Base-by-base conservation (phyloP, 1,284 basidiomycete genomes). In the Vanrija humicola region DNA sequence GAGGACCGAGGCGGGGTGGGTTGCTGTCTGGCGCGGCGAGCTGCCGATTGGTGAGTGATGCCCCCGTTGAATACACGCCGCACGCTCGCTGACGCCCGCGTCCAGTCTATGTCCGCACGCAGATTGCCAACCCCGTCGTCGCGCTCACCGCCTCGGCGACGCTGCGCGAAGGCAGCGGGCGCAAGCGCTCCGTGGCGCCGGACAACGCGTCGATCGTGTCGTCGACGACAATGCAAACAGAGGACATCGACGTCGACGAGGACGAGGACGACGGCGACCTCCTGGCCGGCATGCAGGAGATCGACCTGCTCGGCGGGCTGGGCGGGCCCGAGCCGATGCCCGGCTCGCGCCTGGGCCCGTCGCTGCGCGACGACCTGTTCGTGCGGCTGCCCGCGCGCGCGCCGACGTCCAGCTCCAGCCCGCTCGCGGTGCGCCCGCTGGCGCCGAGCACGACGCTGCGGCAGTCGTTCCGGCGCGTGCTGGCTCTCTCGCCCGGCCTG, bases 91-190 rank as follows among this genome's bases (percentile, higher is more conserved):
- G 40, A 42, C 19, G 40, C 47, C 47, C n/a, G 29, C 43, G 15
- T 3, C 5, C 39, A 62, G 55, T 58, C 0, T 92, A 87, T 70
- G 77, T 91, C 38, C 81, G 84, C 28, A 83, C 89, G n/a, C 79
- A 81, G 45, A 82, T 87, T 42, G 65, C 77, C 1, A 84, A 90
- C 62, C 90, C 90, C 3, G 72, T 93, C 6, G 80, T 93, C 16
- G 90, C 86, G 62, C 73, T 94, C 18, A 94, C 90, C 0, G 81
- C 85, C 3, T 90, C 88, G 1, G 81, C 84, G 14, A 93, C 90
- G 0, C 76, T 92, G 16, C 82, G 90, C 19, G 62, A 58, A 25
- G 40, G 46, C 26, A 54, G 46, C 25, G 53, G 62, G 26, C 57
- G 61, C 21, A 63, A 58, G 19, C 50, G 19, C 40, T 40, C 50